These are phyloP conservation scores for Yamadazyma dendronema DNA, from an alignment of 1,139 yeast species.

Conservation along the genomic window DNA sequence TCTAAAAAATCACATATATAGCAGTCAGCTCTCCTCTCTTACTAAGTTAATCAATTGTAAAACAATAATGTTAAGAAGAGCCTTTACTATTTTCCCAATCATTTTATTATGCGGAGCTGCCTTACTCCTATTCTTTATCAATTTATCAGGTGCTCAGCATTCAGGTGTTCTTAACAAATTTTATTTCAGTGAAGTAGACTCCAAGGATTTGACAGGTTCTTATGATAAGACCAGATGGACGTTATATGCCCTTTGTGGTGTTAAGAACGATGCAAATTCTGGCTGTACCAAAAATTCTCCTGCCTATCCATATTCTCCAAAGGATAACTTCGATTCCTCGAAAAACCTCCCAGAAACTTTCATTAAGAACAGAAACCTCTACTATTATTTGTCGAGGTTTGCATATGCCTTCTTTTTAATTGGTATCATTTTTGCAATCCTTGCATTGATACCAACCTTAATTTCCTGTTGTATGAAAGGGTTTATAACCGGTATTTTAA, in stretches of 20 bases:
- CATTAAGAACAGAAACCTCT: constrained; percentile 53
- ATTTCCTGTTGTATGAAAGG: constrained; percentile 21
- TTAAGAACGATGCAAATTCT: constrained; percentile 30
- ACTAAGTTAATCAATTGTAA: neutral
- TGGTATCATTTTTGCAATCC: constrained; percentile 23
- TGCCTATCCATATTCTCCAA: constrained; percentile 70
- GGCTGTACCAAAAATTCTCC: constrained; percentile 47
- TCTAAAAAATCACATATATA: neutral
- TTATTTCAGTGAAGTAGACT: constrained; percentile 72
- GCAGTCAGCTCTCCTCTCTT: neutral
- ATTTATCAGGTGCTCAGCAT: constrained; percentile 60
- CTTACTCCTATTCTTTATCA: constrained; percentile 58
- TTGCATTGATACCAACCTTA: constrained; percentile 21
- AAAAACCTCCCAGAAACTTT: constrained; percentile 54
- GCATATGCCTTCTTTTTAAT: constrained; percentile 64
- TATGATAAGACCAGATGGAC: constrained; percentile 61
- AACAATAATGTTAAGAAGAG: constrained; percentile 15
- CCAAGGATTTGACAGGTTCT: constrained; percentile 51
- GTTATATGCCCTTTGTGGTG: constrained; percentile 62
- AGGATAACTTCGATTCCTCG: constrained; percentile 60
- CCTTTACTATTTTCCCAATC: constrained; percentile 24
- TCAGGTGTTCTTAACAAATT: constrained; percentile 50
- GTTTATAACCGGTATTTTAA: constrained; percentile 26
- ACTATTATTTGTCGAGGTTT: constrained; percentile 68
- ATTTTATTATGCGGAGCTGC: constrained; percentile 38